phyloP scores from a whole-genome alignment of 1,284 basidiomycete genomes.

The Fomitopsis pinicola region DNA sequence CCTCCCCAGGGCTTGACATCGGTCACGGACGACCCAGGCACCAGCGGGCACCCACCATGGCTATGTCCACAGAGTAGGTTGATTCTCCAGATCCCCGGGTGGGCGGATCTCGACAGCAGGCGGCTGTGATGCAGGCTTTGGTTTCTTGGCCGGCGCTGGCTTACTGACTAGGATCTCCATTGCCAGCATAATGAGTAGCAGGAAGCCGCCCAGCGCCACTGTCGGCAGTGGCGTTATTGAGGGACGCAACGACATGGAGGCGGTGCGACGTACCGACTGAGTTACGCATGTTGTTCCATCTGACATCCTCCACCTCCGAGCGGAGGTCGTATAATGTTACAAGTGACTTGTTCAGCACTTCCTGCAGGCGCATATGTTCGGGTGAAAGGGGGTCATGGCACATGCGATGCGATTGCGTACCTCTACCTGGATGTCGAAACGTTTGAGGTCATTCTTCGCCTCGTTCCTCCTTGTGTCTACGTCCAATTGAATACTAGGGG shows the following conservation, averaged over 20 bases:
- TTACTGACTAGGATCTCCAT: constrained; percentile 53
- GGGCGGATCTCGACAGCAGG: constrained; percentile 18
- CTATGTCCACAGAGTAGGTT: constrained; percentile 23
- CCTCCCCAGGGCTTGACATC: background rate
- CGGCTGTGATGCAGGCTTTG: constrained; percentile 29
- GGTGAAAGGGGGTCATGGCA: background rate
- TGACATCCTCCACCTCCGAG: constrained; percentile 83
- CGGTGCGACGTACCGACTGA: constrained; percentile 63
- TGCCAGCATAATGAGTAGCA: constrained; percentile 58
- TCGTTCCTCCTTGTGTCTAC: constrained; percentile 94
- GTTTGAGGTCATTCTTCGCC: constrained; percentile 84
- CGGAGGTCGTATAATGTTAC: constrained; percentile 83
- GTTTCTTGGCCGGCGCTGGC: constrained; percentile 19
- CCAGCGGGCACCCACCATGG: background rate
- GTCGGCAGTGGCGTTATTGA: background rate
- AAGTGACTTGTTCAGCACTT: constrained; percentile 83
- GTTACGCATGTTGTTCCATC: constrained; percentile 89
- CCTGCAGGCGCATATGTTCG: constrained; percentile 39
- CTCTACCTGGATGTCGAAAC: constrained; percentile 86
- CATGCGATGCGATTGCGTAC: constrained; percentile 34
- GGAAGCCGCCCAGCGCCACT: constrained; percentile 64
- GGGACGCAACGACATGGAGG: background rate
- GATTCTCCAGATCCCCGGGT: constrained; percentile 18
- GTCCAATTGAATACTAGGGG: constrained; percentile 85
- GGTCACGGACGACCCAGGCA: background rate